Conservation (phyloP, 768 basidiomycete species). For the Coprinopsis marcescibilis region DNA sequence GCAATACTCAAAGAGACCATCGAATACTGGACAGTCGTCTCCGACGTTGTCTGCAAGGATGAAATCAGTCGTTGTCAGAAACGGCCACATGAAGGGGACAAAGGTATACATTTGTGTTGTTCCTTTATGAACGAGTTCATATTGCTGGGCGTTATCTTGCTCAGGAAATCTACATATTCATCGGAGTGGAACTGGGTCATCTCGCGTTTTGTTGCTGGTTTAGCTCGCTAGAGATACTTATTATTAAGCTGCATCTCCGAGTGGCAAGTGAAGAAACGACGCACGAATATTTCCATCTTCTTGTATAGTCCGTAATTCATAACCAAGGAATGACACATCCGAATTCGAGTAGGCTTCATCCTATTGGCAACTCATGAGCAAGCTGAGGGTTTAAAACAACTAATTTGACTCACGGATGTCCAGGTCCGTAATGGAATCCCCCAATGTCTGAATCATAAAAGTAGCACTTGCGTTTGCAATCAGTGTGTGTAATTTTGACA, state of each 20-base stretch:
- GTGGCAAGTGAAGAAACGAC: conserved; percentile 26
- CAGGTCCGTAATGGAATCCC: conserved; percentile 98
- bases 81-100: no score
- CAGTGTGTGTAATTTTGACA: conserved; percentile 13
- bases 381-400: not conserved
- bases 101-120: conserved; percentile 96
- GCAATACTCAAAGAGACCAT: conserved; percentile 97
- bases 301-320: conserved; percentile 99
- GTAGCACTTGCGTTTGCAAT: conserved; percentile 64
- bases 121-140: conserved; percentile 92
- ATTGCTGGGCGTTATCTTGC: conserved; percentile 89
- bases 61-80: conserved; percentile 3
- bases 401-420: conserved; percentile 66
- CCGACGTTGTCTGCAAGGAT: conserved; percentile 83
- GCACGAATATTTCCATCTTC: conserved; percentile 99
- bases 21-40: conserved; percentile 98
- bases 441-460: conserved; percentile 99
- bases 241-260: conserved; percentile 4
- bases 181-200: conserved; percentile 99
- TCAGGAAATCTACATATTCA: conserved; percentile 97
- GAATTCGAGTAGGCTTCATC: conserved; percentile 97
- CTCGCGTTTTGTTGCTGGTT: conserved; percentile 98
- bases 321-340: conserved; percentile 98
- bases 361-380: conserved; percentile 34
- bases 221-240: conserved; percentile 66